A percentile compares a stretch with the other conserved stretches of the same genome.
These are phyloP conservation scores for Pichia eremophila DNA, from an alignment of 805 yeast species.

Conservation along the genomic window DNA sequence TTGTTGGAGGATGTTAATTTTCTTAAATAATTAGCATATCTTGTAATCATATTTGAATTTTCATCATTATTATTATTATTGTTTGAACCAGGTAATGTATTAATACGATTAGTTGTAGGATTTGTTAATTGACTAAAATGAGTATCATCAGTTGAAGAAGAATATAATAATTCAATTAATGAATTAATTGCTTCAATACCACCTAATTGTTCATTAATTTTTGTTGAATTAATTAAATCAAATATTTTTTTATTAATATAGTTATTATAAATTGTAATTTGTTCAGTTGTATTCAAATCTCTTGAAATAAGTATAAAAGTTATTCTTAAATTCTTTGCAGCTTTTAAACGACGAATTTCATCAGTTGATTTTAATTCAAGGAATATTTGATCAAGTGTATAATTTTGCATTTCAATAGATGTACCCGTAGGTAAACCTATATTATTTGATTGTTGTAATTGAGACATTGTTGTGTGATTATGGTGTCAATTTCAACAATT, in stretches of 20 bases:
- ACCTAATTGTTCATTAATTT: conserved; percentile 66
- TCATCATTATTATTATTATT: conserved; percentile 41
- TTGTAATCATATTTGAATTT: conserved; percentile 76
- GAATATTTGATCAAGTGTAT: conserved; percentile 44
- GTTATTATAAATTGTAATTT: conserved; percentile 69
- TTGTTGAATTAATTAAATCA: conserved; percentile 71
- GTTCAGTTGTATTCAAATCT: conserved; percentile 68
- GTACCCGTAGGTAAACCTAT: conserved; percentile 7
- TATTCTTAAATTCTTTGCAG: conserved; percentile 62
- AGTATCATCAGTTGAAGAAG: conserved; percentile 30
- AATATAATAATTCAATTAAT: conserved; percentile 74
- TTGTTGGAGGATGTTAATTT: conserved; percentile 76
- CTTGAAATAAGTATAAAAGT: conserved; percentile 67
- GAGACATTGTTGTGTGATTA: conserved; percentile 3
- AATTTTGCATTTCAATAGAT: conserved; percentile 16
- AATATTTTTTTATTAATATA: conserved; percentile 82
- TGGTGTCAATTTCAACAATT: too few species aligned
- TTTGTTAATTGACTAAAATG: conserved; percentile 29
- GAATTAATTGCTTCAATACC: conserved; percentile 89
- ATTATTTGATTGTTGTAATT: not conserved
- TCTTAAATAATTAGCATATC: conserved; percentile 83
- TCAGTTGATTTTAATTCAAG: conserved; percentile 36
- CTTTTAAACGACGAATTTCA: conserved; percentile 36
- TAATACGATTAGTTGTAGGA: conserved; percentile 9
- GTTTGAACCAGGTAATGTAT: not conserved